phyloP scores from a whole-genome alignment of 1,284 basidiomycete species.

The Rhodotorula sp. region DNA sequence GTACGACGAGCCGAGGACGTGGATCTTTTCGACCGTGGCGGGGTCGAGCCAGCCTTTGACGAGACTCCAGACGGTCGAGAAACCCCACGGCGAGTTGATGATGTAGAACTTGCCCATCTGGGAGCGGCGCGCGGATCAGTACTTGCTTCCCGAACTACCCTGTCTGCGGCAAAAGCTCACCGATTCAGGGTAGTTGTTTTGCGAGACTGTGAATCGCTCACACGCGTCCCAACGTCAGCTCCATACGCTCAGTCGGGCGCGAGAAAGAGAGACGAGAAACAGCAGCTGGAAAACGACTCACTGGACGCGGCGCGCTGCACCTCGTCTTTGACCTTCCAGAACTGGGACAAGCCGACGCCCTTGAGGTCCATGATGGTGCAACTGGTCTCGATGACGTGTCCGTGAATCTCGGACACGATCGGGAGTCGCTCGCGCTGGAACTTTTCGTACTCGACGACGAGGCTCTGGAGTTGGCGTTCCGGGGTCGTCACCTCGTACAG shows the following conservation, averaged over 20 bases:
- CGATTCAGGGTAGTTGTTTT: conserved; percentile 46
- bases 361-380: conserved; percentile 96
- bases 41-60: conserved; percentile 94
- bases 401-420: conserved; percentile 68
- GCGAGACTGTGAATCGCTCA: conserved; percentile 14
- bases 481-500: conserved; percentile 77
- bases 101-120: conserved; percentile 52
- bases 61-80: conserved; percentile 81
- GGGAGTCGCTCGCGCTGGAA: conserved; percentile 77
- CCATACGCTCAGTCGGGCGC: not conserved
- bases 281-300: no score
- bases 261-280: no score
- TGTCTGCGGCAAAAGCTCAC: conserved; percentile 9
- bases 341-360: conserved; percentile 75
- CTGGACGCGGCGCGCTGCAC: conserved; percentile 70
- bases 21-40: conserved; percentile 89
- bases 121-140: no score
- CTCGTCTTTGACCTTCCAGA: conserved; percentile 91
- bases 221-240: not conserved
- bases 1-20: conserved; percentile 65
- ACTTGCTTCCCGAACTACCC: not conserved
- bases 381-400: conserved; percentile 91
- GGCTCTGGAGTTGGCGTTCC: conserved; percentile 83
- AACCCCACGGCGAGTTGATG: conserved; percentile 73
- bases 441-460: conserved; percentile 92